phyloP scores from a whole-genome alignment of 2,329 filamentous ascomycete species.

The Apiospora rasikravindrae region DNA sequence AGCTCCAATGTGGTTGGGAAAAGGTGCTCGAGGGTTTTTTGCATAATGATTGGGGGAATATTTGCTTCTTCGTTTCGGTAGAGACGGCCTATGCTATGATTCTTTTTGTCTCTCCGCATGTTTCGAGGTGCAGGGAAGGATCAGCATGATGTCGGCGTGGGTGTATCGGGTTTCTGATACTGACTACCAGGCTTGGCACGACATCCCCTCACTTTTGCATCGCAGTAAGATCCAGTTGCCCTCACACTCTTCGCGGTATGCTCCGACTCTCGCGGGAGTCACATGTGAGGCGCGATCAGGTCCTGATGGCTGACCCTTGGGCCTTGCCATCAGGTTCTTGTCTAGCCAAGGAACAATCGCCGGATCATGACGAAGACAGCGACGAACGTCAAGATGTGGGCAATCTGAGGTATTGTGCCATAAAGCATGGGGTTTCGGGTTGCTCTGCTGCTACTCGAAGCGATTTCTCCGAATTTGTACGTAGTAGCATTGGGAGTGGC shows the following conservation, averaged over 20 bases:
- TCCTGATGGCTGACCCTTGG: not conserved
- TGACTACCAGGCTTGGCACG: not conserved
- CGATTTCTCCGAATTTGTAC: constrained; percentile 23
- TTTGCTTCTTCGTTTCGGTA: not conserved
- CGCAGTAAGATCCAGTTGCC: not conserved
- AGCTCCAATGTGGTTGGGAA: not conserved
- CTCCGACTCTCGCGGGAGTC: not conserved
- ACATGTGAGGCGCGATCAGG: not conserved
- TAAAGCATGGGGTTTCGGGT: not conserved
- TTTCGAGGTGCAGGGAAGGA: not conserved
- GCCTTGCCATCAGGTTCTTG: not conserved
- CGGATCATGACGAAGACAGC: constrained; percentile 1
- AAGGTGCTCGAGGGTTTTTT: not conserved
- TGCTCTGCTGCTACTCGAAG: not conserved
- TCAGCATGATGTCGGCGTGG: constrained; percentile 3
- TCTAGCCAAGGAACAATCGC: not conserved
- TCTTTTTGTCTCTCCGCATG: not conserved
- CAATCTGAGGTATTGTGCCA: not conserved
- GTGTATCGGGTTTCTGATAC: not conserved
- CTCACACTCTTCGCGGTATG: not conserved
- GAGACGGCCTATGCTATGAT: not conserved
- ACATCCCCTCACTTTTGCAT: not conserved
- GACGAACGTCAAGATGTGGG: not conserved
- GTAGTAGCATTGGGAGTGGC: not conserved
- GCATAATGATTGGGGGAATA: not conserved